phyloP scores from a whole-genome alignment of 352 stramenopile genomes.

The Globisporangium viniferum region DNA sequence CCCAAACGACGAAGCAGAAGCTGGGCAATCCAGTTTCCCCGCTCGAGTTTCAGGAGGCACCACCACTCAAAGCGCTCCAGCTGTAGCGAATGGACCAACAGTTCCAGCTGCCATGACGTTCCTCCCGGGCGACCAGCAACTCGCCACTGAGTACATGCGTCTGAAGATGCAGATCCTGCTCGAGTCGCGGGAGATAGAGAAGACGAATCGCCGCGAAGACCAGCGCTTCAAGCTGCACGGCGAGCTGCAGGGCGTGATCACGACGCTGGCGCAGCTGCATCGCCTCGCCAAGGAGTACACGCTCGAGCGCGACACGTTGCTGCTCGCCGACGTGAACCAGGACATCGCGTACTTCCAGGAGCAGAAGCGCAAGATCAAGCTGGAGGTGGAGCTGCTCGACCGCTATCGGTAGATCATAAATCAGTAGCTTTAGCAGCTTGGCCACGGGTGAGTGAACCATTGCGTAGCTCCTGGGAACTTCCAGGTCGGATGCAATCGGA shows the following conservation, averaged over 20 bases:
- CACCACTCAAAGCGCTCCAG: not conserved
- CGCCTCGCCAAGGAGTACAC: constrained; percentile 35
- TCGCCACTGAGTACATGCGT: constrained; percentile 15
- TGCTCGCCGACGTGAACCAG: constrained; percentile 33
- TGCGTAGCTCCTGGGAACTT: not conserved
- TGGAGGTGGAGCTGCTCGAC: constrained; percentile 25
- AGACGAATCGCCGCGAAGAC: constrained; percentile 14
- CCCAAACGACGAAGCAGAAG: not conserved
- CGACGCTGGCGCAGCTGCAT: constrained; percentile 36
- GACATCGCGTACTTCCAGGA: constrained; percentile 48
- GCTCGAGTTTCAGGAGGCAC: not conserved
- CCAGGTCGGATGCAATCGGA: not conserved
- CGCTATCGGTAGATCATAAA: not conserved
- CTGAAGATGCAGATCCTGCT: constrained; percentile 26
- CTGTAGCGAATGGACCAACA: not conserved
- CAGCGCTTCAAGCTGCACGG: constrained; percentile 34
- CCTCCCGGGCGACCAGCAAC: constrained; percentile 4
- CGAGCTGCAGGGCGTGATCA: constrained; percentile 34
- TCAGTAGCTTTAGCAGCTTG: not conserved
- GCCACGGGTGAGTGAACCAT: not conserved
- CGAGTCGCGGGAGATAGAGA: constrained; percentile 17
- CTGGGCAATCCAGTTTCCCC: not conserved
- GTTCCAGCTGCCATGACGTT: not conserved
- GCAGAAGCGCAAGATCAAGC: constrained; percentile 37
- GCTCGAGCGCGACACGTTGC: constrained; percentile 10